Conservation (phyloP, 768 basidiomycete species). For the Tulasnella sp. region DNA sequence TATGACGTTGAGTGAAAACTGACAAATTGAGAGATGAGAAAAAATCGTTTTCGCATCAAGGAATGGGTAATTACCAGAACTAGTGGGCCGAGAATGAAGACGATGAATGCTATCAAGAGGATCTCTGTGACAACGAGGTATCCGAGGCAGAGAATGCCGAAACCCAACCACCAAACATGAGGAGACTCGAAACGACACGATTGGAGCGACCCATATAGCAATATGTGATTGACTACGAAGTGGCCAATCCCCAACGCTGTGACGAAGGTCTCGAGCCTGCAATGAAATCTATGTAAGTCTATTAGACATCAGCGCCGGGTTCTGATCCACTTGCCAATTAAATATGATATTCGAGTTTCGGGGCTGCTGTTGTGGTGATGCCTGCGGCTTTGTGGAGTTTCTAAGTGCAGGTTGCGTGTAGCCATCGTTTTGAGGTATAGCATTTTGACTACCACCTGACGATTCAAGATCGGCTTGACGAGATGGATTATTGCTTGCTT, state of each 20-base stretch:
- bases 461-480: too few relatives aligned
- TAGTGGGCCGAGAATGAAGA: constrained; percentile 68
- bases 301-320: too few relatives aligned
- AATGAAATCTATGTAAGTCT: too few relatives aligned
- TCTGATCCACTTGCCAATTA: too few relatives aligned
- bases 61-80: constrained; percentile 46
- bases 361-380: too few relatives aligned
- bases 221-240: constrained; percentile 70
- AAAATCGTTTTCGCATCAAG: background rate
- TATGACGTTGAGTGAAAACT: constrained; percentile 48
- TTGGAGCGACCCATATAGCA: constrained; percentile 62
- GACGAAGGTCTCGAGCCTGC: constrained; percentile 4
- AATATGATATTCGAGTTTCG: too few relatives aligned
- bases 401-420: too few relatives aligned
- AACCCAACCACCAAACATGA: constrained; percentile 77
- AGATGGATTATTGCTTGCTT: too few relatives aligned
- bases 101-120: constrained; percentile 55
- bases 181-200: constrained; percentile 63
- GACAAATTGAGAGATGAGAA: background rate
- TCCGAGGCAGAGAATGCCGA: constrained; percentile 65
- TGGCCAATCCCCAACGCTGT: constrained; percentile 60
- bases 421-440: too few relatives aligned
- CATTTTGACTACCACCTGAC: too few relatives aligned
- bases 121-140: constrained; percentile 65
- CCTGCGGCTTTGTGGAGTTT: too few relatives aligned